Evolutionary conservation across 352 stramenopile species (phyloP), one percentile per base, ranked within the genome.

Genomic region (Poterioochromonas sp.): DNA sequence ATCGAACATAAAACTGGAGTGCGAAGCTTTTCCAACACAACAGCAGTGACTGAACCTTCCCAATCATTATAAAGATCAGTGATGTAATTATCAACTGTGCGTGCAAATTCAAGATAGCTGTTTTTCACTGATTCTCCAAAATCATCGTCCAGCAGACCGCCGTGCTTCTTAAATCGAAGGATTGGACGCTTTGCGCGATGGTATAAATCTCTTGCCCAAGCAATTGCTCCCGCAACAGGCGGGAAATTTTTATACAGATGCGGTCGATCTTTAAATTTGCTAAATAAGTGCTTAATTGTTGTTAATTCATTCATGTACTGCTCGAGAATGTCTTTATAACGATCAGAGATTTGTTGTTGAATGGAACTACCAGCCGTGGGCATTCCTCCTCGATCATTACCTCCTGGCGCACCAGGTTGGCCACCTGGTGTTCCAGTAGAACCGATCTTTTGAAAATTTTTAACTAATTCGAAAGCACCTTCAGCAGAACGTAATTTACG

Each of bases 241-340:
- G 93, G 92, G 44, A 94, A 92, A 79, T 95, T 96, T 79, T 95
- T 95, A 81, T 95, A 97, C 0, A 97, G 85, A 0, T 89, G 90
- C 37, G 93, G 93, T 0, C 78, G 79, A 39, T 87, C 82, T 54
- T 93, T 94, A 79, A 90, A 82, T 51, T 83, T 83, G 41, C 95
- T 84, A 79, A 97, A 97, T 37, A 95, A 89, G 29, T 91, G 86
- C 18, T 91, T 86, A 0, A 97, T 87, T 41, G 90, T 87, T 51
- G 96, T 91, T 22, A 97, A 86, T 81, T 97, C 93, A 80, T 95
- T 96, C 15, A 89, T 93, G 85, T 97, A 97, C 85, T 97, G 92
- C 85, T 94, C 89, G 43, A 97, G 81, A 37, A 97, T 97, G 69
- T 97, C 91, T 77, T 97, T 95, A 85, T 97, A 97, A 76, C 96